Percentiles rank a stretch among this genome's conserved stretches.
phyloP scores from a whole-genome alignment of 2,329 filamentous ascomycete genomes.

The Zalaria sp. region DNA sequence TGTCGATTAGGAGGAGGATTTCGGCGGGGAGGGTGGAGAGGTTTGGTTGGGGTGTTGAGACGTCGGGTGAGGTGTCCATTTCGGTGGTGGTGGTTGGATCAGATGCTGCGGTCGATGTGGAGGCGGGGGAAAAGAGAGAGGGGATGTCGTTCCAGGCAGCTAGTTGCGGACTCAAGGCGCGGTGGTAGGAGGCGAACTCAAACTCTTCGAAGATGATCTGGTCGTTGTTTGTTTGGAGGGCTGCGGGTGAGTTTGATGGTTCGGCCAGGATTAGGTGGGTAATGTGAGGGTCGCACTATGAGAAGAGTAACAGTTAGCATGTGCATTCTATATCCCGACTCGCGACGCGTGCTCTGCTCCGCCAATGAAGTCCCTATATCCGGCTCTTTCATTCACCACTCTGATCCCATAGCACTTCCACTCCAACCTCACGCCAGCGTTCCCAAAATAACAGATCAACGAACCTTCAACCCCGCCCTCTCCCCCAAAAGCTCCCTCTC shows the following conservation, averaged over 20 bases:
- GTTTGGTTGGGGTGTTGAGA: slow-evolving; percentile 10
- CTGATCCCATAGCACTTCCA: too few species aligned
- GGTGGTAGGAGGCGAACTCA: slow-evolving; percentile 75
- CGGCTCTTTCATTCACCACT: too few species aligned
- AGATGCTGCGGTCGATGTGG: too few species aligned
- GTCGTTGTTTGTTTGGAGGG: slow-evolving; percentile 78
- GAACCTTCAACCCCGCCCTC: slow-evolving; percentile 43
- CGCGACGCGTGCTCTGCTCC: neutral
- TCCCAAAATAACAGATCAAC: slow-evolving; percentile 8
- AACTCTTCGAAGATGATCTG: slow-evolving; percentile 98
- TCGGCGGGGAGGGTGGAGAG: slow-evolving; percentile 28
- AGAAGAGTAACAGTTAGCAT: slow-evolving; percentile 2
- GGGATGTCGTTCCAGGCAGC: slow-evolving; percentile 75
- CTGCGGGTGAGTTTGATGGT: slow-evolving; percentile 67
- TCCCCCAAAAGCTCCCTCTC: slow-evolving; percentile 70
- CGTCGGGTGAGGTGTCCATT: slow-evolving; percentile 22
- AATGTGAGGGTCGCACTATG: slow-evolving; percentile 56
- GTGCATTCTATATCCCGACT: neutral
- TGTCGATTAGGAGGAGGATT: slow-evolving; percentile 77
- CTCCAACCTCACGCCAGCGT: too few species aligned
- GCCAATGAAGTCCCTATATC: slow-evolving; percentile 1
- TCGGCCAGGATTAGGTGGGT: slow-evolving; percentile 80
- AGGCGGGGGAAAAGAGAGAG: slow-evolving; percentile 40
- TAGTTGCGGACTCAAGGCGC: slow-evolving; percentile 57
- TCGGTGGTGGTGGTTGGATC: slow-evolving; percentile 23